Percentiles rank a stretch among this genome's conserved stretches.
Evolutionary conservation across 768 basidiomycete genomes (phyloP).

Genomic region (Lyophyllum decastes): DNA sequence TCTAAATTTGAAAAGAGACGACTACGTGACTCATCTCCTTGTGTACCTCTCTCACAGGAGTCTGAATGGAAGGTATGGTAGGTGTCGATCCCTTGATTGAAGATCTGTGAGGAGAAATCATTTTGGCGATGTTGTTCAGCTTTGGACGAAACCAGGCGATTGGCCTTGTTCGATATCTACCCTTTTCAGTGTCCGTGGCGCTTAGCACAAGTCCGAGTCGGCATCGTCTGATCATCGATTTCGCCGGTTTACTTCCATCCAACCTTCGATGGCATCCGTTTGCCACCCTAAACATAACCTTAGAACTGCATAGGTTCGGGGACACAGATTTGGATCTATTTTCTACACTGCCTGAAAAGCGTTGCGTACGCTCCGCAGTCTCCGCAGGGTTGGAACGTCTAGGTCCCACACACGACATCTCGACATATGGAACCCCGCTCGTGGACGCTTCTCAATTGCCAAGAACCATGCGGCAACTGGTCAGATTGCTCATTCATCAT

Average conservation of each 20-base stretch:
- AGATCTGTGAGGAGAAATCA: not conserved
- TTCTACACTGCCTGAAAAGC: not conserved
- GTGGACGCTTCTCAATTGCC: not conserved
- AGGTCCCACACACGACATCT: constrained; percentile 7
- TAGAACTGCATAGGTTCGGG: not conserved
- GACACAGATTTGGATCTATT: constrained; percentile 5
- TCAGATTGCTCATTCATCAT: not conserved
- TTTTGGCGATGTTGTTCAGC: not conserved
- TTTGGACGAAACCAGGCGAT: not conserved
- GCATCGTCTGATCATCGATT: not conserved
- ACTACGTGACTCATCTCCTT: not conserved
- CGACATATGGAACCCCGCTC: constrained; percentile 1
- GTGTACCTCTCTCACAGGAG: not conserved
- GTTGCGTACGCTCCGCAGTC: constrained; percentile 5
- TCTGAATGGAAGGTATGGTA: not conserved
- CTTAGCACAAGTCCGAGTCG: constrained; percentile 4
- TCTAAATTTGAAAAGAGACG: constrained; percentile 3
- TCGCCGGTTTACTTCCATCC: constrained; percentile 8
- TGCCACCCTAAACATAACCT: constrained; percentile 2
- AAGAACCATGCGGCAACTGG: constrained; percentile 10
- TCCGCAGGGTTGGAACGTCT: constrained; percentile 7
- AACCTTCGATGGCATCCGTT: not conserved
- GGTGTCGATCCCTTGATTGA: constrained; percentile 7
- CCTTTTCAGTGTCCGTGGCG: constrained; percentile 6
- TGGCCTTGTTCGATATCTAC: not conserved